Conservation (phyloP, 106 monocot species). For the Acorus calamus region DNA sequence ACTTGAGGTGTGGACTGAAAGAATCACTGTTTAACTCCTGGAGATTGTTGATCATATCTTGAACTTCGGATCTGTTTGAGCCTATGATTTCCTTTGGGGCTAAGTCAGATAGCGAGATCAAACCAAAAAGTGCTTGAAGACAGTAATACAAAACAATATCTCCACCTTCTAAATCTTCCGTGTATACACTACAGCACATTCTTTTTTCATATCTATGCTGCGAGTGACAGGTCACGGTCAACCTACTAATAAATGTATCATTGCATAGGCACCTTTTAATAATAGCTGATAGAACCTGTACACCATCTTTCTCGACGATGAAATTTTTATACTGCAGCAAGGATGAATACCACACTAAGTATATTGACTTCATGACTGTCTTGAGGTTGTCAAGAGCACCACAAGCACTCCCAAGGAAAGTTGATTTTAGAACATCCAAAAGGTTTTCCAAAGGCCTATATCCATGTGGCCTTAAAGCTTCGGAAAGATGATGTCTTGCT, state of each 20-base stretch:
- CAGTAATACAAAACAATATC: constrained; percentile 54
- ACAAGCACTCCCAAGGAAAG: constrained; percentile 20
- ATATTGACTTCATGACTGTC: constrained; percentile 28
- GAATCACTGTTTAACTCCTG: constrained; percentile 26
- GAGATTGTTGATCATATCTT: constrained; percentile 28
- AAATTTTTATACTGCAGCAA: constrained; percentile 31
- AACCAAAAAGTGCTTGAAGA: constrained; percentile 64
- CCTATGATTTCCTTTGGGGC: constrained; percentile 1
- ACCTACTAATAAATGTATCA: constrained; percentile 33
- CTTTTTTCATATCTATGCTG: constrained; percentile 21
- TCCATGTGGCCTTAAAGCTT: constrained; percentile 16
- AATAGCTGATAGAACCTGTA: constrained; percentile 28
- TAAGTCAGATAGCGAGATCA: constrained; percentile 25
- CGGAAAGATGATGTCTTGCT: constrained; percentile 29
- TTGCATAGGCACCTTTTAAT: constrained; percentile 41
- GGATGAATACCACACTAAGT: constrained; percentile 42
- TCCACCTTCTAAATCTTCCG: constrained; percentile 32
- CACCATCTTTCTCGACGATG: constrained; percentile 32
- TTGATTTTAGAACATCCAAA: constrained; percentile 23
- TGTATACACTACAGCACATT: constrained; percentile 47
- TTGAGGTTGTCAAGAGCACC: constrained; percentile 32
- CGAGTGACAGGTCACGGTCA: constrained; percentile 36
- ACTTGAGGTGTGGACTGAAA: constrained; percentile 26
- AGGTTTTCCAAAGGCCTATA: constrained; percentile 21
- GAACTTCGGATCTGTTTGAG: constrained; percentile 6